Percentiles rank a stretch among this genome's conserved stretches.
Evolutionary conservation across 2,329 filamentous ascomycete genomes (phyloP).

Genomic region (Trichoderma sp.): DNA sequence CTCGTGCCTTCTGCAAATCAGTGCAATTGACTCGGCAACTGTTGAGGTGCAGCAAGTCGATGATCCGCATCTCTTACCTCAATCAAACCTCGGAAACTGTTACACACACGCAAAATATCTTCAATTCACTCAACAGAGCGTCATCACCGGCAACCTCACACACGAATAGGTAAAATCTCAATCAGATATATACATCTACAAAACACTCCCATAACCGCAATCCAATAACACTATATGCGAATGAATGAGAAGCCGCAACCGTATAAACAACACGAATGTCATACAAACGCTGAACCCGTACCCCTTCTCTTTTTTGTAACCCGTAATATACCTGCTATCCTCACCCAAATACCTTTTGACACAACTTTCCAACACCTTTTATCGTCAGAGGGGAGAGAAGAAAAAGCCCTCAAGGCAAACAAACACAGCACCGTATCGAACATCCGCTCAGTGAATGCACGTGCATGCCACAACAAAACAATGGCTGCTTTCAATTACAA

Average conservation of each 20-base stretch:
- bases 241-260: neutral
- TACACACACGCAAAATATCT: too few relatives aligned
- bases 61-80: too few relatives aligned
- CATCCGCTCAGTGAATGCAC: neutral
- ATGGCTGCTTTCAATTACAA: slow-evolving; percentile 2
- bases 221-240: too few relatives aligned
- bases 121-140: too few relatives aligned
- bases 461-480: neutral
- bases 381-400: neutral
- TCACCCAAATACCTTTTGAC: neutral
- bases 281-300: neutral
- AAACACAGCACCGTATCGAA: neutral
- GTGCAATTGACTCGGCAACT: neutral
- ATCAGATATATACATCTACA: neutral
- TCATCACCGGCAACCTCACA: too few relatives aligned
- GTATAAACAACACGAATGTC: neutral
- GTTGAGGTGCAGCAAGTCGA: too few relatives aligned
- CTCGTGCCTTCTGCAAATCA: neutral
- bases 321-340: neutral
- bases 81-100: too few relatives aligned
- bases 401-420: neutral
- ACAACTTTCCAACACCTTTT: slow-evolving; percentile 19
- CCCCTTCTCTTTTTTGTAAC: slow-evolving; percentile 5
- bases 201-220: neutral
- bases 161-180: too few relatives aligned